Evolutionary conservation across 192 early-diverging fungal genomes (phyloP), one percentile per base, ranked within the genome.

Genomic region (Rhizophagus prolifer): DNA sequence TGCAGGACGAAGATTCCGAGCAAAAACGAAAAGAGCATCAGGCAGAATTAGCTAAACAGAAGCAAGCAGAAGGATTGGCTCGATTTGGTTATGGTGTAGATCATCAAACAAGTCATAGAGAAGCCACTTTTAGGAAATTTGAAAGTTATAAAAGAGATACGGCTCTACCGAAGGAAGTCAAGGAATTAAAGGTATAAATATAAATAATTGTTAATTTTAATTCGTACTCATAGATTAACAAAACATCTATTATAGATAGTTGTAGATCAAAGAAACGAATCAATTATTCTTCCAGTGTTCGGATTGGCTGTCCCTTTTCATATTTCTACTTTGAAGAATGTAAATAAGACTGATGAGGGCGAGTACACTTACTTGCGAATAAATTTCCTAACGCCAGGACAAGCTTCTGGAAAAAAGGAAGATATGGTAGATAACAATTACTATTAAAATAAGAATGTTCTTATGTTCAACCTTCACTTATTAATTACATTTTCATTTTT

Each of bases 261-360:
- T 58, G 95, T 99, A 0, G 98, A 99, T 84, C 85, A 88, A 69
- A 89, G 90, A 41, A 91, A 89, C 50, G 94, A 98, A 58, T 88
- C 97, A 7, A 87, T 99, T 60, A 90, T 99, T 54, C 83, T 98
- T 62, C 98, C 98, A 9, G 92, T 99, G 54, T 97, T 97, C 79
- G 97, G 97, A 25, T 89, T 94, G 81, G 91, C 97, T 2, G 98
- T 99, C 16, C 98, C 98, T 36, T 97, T 99, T 88, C 98, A 99
- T 81, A 94, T 99, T 72, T 94, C 95, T 14, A 96, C 96, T 2
- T 80, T 99, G 47, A 98, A 99, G 79, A 98, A 94, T 80, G 91
- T 94, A 9, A 92, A 88, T 82, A 98, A 98, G 83, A 92, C 86
- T 64, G 98, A 98, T 69, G 98, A 99, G 86, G 93, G 93, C 65